Conservation (phyloP, 148 eudicot species). For the Dianthus caryophyllus region DNA sequence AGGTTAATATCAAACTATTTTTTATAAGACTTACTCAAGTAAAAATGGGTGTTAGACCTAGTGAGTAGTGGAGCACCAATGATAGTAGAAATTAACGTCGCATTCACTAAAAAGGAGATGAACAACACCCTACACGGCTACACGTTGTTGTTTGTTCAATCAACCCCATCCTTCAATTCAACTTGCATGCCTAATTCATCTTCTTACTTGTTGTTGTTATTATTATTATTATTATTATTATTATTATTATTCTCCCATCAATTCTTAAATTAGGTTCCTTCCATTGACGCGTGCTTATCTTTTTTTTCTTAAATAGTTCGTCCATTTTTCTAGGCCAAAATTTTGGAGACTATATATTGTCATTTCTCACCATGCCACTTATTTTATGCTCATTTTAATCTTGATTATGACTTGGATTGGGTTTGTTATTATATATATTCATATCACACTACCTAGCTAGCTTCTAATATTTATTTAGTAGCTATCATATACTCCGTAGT, state of each 20-base stretch:
- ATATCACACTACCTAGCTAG: no score
- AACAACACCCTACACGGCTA: not conserved
- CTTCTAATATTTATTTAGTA: no score
- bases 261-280: conserved; percentile 17
- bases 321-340: not conserved
- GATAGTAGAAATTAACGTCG: conserved; percentile 6
- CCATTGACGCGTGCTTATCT: conserved; percentile 18
- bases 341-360: not conserved
- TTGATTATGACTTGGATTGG: no score
- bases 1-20: no score
- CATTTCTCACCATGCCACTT: not conserved
- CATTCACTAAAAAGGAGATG: conserved; percentile 24
- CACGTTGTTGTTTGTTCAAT: no score
- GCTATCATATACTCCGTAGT: no score
- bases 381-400: not conserved
- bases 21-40: no score
- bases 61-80: no score
- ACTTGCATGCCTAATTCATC: conserved; percentile 8
- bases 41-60: no score
- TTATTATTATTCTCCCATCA: not conserved
- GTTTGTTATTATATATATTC: no score
- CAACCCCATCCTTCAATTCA: not conserved
- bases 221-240: not conserved
- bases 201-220: not conserved
- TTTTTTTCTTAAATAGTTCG: not conserved